A percentile compares a stretch with the other conserved stretches of the same genome.
Evolutionary conservation across 805 yeast species (phyloP).

Genomic region (Kodamaea jinghongensis): DNA sequence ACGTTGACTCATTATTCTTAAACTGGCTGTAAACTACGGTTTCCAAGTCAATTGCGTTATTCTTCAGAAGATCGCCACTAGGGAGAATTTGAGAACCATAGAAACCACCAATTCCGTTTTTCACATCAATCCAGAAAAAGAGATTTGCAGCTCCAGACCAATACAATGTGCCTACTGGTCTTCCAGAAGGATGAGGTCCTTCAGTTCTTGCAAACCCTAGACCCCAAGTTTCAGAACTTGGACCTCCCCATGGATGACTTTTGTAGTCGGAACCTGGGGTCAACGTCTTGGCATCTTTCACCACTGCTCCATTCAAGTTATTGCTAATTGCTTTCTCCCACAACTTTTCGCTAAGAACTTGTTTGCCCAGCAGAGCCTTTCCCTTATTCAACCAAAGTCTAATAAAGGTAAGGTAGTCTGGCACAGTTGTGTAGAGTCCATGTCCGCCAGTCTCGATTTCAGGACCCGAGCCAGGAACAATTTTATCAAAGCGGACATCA

Average conservation of each 20-base stretch:
- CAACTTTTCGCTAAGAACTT: background rate
- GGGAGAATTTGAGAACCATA: constrained; percentile 43
- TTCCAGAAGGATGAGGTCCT: constrained; percentile 27
- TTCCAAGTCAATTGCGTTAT: constrained; percentile 21
- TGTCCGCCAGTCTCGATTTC: constrained; percentile 41
- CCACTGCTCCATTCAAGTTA: constrained; percentile 7
- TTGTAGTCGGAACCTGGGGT: background rate
- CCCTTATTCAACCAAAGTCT: constrained; percentile 42
- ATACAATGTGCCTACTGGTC: constrained; percentile 32
- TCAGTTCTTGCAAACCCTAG: constrained; percentile 13
- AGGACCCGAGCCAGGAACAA: background rate
- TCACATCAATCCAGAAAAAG: constrained; percentile 39
- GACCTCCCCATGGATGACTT: background rate
- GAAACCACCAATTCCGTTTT: constrained; percentile 36
- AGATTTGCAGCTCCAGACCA: constrained; percentile 43
- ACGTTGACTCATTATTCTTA: no score
- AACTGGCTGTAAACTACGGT: constrained; percentile 24
- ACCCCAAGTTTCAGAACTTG: constrained; percentile 3
- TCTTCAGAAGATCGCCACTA: constrained; percentile 21
- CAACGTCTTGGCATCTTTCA: constrained; percentile 19
- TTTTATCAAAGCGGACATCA: background rate
- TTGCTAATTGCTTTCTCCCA: constrained; percentile 1
- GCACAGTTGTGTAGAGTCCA: constrained; percentile 37
- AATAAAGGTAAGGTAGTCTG: constrained; percentile 37
- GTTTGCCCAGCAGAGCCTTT: constrained; percentile 28